Base-by-base conservation (phyloP, 129 eudicot species). In the Lactuca sativa region DNA sequence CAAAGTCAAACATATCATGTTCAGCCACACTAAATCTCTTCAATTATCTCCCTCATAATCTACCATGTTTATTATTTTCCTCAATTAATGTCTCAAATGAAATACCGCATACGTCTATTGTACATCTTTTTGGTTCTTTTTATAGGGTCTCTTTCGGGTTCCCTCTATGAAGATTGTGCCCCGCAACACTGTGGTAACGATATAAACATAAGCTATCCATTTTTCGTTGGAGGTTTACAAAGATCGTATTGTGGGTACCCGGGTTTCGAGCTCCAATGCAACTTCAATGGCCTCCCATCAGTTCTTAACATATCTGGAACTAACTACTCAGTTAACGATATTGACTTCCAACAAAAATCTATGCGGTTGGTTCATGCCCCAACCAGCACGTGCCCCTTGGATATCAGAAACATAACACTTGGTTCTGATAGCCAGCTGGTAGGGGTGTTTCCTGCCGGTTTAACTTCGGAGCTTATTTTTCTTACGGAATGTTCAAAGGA, bases 191-290 rank as follows among this genome's bases (percentile, higher is more conserved):
- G 90, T 71, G 68, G 76, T 10, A 25, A 79, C 47, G 84, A 78
- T 48, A 6, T 18, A 10, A 71, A 56, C 33, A 80, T 86, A 32
- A 80, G 71, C 6, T 86, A 67, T 59, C 88, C 91, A 4, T 86
- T 86, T 55, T 62, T 56, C 53, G 66, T 82, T 15, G 14, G 38
- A 15, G 80, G 70, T 12, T 16, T 11, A 31, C 83, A 80, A 62
- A 52, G 71, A 11, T 33, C 81, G 1, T 64, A 43, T 12, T 86
- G 91, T 82, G 85, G 88, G 49, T 71, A 51, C 78, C 84, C 84
- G 18, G 82, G 80, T 36, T 86, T 86, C 30, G 64, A n/a, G 62
- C 69, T 86, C 48, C 48, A 47, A 8, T 86, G 91, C 67, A 15
- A 7, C 30, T 25, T 25, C 44, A 32, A 73, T 9, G 76, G 79